These are phyloP conservation scores for Oryza coarctata DNA, from an alignment of 176 grass and related monocot species.

Conservation along the genomic window DNA sequence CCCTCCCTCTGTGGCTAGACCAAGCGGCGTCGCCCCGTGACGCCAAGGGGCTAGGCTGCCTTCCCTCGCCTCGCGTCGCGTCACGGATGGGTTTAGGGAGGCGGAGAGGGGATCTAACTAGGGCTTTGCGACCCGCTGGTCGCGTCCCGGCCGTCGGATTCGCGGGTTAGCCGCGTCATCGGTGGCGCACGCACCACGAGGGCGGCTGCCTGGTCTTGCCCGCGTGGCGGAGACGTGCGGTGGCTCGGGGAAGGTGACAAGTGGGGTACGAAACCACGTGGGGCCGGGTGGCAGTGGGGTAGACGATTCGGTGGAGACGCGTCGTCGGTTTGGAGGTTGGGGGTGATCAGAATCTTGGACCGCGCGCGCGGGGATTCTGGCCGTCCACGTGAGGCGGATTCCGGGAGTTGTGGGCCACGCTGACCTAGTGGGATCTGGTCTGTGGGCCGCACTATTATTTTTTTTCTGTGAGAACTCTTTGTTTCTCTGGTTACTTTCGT, in stretches of 20 bases:
- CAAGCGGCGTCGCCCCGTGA: slow-evolving; percentile 20
- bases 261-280: neutral
- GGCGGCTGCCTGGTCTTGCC: neutral
- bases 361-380: slow-evolving; percentile 10
- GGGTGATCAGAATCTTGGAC: slow-evolving; percentile 36
- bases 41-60: neutral
- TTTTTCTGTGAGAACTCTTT: neutral
- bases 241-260: neutral
- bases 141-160: slow-evolving; percentile 31
- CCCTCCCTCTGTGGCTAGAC: neutral
- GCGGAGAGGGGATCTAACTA: slow-evolving; percentile 4
- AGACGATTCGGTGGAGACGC: accelerated
- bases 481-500: neutral
- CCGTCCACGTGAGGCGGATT: slow-evolving; percentile 20
- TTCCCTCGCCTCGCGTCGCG: neutral
- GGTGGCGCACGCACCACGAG: neutral
- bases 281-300: neutral
- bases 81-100: slow-evolving; percentile 20
- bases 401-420: neutral
- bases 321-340: neutral
- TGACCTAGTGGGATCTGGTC: neutral
- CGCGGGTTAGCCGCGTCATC: neutral
- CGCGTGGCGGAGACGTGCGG: no score
- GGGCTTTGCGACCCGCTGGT: slow-evolving; percentile 14
- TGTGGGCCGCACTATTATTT: neutral